These are phyloP conservation scores for Kockiozyma suomiensis DNA, from an alignment of 805 yeast genomes.

Conservation along the genomic window DNA sequence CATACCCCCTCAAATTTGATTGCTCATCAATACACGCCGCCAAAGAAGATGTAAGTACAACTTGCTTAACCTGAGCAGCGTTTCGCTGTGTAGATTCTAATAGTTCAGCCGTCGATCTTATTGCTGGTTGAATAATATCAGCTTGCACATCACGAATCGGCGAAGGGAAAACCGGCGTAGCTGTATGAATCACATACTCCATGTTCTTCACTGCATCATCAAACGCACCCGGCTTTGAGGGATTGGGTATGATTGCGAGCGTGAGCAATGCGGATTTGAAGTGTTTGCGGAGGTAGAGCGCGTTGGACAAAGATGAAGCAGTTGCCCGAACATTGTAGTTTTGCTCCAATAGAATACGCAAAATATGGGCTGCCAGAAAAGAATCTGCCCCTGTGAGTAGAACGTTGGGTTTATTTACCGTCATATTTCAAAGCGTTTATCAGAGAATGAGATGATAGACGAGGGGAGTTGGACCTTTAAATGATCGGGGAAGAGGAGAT, in stretches of 20 bases:
- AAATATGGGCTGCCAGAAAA: constrained; percentile 52
- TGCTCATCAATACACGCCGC: constrained; percentile 48
- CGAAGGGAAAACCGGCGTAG: constrained; percentile 44
- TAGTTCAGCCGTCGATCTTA: constrained; percentile 51
- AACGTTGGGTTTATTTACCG: constrained; percentile 35
- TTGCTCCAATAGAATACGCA: constrained; percentile 45
- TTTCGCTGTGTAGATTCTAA: constrained; percentile 45
- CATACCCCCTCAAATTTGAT: constrained; percentile 21
- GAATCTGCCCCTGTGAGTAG: constrained; percentile 57
- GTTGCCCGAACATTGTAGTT: constrained; percentile 52
- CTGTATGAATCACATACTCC: constrained; percentile 46
- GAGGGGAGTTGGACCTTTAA: too few species aligned
- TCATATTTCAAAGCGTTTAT: not conserved
- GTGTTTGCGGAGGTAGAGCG: constrained; percentile 40
- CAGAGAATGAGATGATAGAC: too few species aligned
- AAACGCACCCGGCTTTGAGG: constrained; percentile 48
- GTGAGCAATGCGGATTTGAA: constrained; percentile 42
- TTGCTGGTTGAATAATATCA: constrained; percentile 51
- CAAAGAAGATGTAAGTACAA: constrained; percentile 56
- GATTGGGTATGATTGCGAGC: constrained; percentile 40
- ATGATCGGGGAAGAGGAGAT: too few species aligned
- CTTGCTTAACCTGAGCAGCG: constrained; percentile 45
- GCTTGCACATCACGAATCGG: constrained; percentile 43
- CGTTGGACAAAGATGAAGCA: constrained; percentile 48
- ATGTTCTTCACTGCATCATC: constrained; percentile 50